Evolutionary conservation across 768 basidiomycete species (phyloP).

Genomic region (Strobilomyces dryophilus): DNA sequence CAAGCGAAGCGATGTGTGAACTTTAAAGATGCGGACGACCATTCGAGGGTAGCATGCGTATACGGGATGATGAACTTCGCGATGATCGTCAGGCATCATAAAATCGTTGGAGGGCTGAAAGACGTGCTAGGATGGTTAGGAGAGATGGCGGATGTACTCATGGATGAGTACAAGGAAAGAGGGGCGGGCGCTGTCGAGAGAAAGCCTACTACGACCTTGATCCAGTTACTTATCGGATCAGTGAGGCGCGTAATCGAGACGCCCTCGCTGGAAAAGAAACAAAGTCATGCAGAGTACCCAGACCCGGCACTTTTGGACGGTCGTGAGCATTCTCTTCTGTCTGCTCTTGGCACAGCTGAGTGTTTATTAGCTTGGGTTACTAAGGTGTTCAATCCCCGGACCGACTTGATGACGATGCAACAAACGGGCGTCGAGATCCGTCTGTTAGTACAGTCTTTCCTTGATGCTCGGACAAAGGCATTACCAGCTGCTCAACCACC

Average conservation of each 20-base stretch:
- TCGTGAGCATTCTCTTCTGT: constrained; percentile 34
- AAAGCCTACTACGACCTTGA: constrained; percentile 33
- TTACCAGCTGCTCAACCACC: constrained; percentile 40
- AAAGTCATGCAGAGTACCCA: constrained; percentile 47
- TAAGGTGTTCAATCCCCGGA: constrained; percentile 42
- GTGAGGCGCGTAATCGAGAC: constrained; percentile 50
- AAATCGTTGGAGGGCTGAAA: constrained; percentile 39
- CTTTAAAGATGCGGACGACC: constrained; percentile 61
- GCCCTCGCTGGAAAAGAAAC: constrained; percentile 35
- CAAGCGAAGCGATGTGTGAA: constrained; percentile 63
- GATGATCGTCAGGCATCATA: constrained; percentile 53
- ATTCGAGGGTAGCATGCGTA: constrained; percentile 67
- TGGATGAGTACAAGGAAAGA: constrained; percentile 47
- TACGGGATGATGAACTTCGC: constrained; percentile 71
- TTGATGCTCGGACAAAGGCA: constrained; percentile 49
- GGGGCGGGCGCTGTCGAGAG: constrained; percentile 21
- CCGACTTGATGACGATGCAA: constrained; percentile 38
- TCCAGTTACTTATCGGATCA: constrained; percentile 54
- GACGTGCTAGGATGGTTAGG: constrained; percentile 61
- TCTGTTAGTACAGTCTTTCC: constrained; percentile 54
- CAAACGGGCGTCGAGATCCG: constrained; percentile 52
- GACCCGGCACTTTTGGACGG: constrained; percentile 55
- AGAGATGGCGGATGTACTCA: constrained; percentile 52
- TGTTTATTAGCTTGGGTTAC: constrained; percentile 51
- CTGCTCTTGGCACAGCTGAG: constrained; percentile 6